Percentiles rank a stretch among this genome's conserved stretches.
phyloP scores from a whole-genome alignment of 257 asterid genomes.

The Nicotiana paniculata region DNA sequence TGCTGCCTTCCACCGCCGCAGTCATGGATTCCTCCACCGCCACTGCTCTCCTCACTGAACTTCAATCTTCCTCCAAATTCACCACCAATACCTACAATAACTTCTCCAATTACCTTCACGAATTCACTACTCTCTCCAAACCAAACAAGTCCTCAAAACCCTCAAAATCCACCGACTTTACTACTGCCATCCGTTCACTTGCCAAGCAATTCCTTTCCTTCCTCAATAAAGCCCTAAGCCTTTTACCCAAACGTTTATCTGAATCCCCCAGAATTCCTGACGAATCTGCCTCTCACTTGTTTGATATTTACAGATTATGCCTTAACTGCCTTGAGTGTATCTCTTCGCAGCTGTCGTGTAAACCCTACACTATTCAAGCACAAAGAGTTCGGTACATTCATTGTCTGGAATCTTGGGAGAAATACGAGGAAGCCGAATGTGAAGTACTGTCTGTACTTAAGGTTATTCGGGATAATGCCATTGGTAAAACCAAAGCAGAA shows the following conservation, averaged over 20 bases:
- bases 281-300: conserved; percentile 42
- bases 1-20: background rate
- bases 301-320: conserved; percentile 60
- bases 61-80: conserved; percentile 48
- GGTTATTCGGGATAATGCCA: conserved; percentile 29
- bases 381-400: conserved; percentile 70
- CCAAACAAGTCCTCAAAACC: conserved; percentile 18
- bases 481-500: conserved; percentile 32
- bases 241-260: conserved; percentile 75
- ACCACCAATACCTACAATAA: conserved; percentile 31
- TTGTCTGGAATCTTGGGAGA: conserved; percentile 68
- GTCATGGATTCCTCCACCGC: conserved; percentile 44
- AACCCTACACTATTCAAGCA: conserved; percentile 51
- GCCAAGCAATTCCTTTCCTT: conserved; percentile 64
- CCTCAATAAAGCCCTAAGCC: conserved; percentile 56
- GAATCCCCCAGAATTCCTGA: conserved; percentile 42
- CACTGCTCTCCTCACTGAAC: conserved; percentile 34
- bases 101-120: conserved; percentile 46
- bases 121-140: conserved; percentile 39
- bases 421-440: conserved; percentile 53
- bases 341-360: conserved; percentile 63
- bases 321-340: conserved; percentile 55
- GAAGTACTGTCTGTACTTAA: conserved; percentile 53
- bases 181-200: conserved; percentile 50
- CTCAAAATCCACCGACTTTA: conserved; percentile 30